Evolutionary conservation across 345 rosid species (phyloP).

Genomic region (Excoecaria cochinchinensis): DNA sequence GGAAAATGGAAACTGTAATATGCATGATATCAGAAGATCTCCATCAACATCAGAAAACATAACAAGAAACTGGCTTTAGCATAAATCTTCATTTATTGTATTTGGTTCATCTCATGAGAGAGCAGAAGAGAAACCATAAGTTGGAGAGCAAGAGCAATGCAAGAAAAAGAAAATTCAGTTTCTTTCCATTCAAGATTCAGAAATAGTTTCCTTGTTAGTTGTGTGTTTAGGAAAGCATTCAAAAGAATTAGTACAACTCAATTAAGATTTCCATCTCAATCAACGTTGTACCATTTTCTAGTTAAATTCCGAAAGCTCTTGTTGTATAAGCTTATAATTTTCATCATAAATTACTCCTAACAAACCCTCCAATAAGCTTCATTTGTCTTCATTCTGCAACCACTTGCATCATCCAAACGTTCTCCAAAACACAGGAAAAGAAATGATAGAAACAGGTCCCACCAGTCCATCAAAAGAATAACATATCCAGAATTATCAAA

Average conservation of each 20-base stretch:
- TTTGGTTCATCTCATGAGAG: neutral
- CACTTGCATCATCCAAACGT: neutral
- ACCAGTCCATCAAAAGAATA: neutral
- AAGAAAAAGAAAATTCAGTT: neutral
- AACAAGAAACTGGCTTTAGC: neutral
- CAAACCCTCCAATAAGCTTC: neutral
- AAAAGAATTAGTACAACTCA: neutral
- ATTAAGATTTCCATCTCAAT: neutral
- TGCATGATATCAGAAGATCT: neutral
- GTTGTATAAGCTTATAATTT: neutral
- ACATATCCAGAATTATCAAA: neutral
- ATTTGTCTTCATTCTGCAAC: neutral
- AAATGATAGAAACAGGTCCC: neutral
- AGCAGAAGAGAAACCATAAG: neutral
- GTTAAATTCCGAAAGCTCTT: neutral
- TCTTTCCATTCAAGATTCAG: neutral
- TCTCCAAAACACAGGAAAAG: neutral
- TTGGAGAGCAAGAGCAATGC: neutral
- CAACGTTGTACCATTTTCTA: neutral
- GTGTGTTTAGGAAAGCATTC: neutral
- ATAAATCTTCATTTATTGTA: neutral
- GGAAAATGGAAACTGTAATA: neutral
- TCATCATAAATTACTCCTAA: neutral
- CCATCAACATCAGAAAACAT: neutral
- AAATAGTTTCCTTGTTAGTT: neutral